These are phyloP conservation scores for Skeletonema grethae DNA, from an alignment of 108 stramenopile genomes.

Conservation along the genomic window DNA sequence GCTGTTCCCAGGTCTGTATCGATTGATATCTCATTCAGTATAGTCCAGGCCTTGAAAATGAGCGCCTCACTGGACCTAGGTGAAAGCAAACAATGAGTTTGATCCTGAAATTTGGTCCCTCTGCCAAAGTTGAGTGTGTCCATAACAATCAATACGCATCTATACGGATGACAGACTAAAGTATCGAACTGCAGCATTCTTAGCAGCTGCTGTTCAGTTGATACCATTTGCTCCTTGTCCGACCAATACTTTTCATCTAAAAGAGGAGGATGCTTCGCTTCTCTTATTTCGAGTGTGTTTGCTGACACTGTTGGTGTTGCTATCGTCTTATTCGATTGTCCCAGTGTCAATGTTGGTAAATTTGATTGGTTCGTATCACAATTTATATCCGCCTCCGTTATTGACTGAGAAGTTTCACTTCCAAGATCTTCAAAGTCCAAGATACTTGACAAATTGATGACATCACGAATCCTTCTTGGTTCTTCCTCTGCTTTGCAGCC, in stretches of 20 bases:
- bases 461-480: conserved; percentile 76
- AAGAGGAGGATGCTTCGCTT: conserved; percentile 31
- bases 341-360: not conserved
- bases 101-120: not conserved
- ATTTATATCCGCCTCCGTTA: not conserved
- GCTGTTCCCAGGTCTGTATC: conserved; percentile 17
- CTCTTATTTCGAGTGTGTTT: conserved; percentile 22
- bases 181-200: conserved; percentile 80
- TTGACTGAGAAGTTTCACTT: not conserved
- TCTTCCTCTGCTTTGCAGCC: conserved; percentile 83
- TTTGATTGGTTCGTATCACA: not conserved
- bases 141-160: conserved; percentile 57
- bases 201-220: conserved; percentile 71
- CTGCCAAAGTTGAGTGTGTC: conserved; percentile 43
- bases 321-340: not conserved
- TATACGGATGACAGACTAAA: conserved; percentile 72
- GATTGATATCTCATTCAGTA: conserved; percentile 64
- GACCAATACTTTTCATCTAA: conserved; percentile 79
- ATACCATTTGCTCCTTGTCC: conserved; percentile 63
- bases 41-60: conserved; percentile 37
- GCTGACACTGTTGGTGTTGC: not conserved
- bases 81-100: conserved; percentile 8
- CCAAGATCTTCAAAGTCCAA: conserved; percentile 27
- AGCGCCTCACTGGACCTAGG: conserved; percentile 27
- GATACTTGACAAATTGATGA: conserved; percentile 68